Evolutionary conservation across 2,329 filamentous ascomycete genomes (phyloP).

Genomic region (Aphanoascus verrucosus): DNA sequence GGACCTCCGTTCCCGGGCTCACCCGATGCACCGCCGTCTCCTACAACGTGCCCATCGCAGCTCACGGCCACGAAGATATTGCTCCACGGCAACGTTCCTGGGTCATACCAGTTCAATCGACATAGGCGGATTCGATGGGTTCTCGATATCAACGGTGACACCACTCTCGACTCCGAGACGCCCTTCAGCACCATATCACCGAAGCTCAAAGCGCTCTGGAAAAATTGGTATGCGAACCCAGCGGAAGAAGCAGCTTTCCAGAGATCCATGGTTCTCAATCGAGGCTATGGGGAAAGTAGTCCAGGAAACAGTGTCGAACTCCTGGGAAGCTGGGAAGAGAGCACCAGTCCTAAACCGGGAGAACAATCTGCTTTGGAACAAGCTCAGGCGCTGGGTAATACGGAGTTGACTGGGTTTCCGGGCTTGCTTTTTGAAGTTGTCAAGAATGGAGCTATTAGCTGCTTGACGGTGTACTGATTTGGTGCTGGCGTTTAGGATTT

Average conservation of each 20-base stretch:
- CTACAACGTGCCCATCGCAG: conserved; percentile 43
- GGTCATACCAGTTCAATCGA: conserved; percentile 92
- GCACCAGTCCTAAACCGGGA: conserved; percentile 38
- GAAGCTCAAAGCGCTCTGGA: conserved; percentile 59
- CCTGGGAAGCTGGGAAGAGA: conserved; percentile 77
- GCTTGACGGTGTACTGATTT: conserved; percentile 71
- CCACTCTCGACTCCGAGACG: conserved; percentile 61
- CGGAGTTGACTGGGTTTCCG: conserved; percentile 85
- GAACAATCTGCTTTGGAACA: conserved; percentile 37
- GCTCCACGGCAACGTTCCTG: conserved; percentile 86
- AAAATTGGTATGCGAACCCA: conserved; percentile 49
- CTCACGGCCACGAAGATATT: conserved; percentile 86
- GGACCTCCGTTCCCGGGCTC: conserved; percentile 53
- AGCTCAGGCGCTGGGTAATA: conserved; percentile 52
- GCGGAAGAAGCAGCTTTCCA: conserved; percentile 45
- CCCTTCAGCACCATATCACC: conserved; percentile 62
- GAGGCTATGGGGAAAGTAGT: conserved; percentile 74
- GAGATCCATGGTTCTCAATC: conserved; percentile 70
- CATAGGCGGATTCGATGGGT: conserved; percentile 85
- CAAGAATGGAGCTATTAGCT: conserved; percentile 81
- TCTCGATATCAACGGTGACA: conserved; percentile 43
- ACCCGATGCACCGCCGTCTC: conserved; percentile 19
- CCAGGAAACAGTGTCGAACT: conserved; percentile 82
- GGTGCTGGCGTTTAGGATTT: not conserved
- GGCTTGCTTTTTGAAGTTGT: conserved; percentile 91